phyloP scores from a whole-genome alignment of 1,139 yeast genomes.

The Wickerhamomyces sp. region DNA sequence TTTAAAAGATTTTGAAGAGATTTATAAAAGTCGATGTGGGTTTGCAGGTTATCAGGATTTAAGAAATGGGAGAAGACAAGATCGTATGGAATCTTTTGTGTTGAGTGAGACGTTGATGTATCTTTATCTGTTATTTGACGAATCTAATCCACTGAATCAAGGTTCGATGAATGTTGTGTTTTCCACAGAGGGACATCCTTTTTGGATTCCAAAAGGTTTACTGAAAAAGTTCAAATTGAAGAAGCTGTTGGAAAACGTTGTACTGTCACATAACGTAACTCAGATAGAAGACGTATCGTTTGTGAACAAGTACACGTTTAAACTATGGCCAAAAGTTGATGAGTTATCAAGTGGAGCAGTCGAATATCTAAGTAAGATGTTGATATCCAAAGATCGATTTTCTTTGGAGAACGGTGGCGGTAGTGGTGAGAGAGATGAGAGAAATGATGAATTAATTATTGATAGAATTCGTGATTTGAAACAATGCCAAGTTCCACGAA shows the following conservation, averaged over 20 bases:
- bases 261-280: background rate
- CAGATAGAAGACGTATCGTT: background rate
- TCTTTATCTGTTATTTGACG: constrained; percentile 74
- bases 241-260: background rate
- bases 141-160: constrained; percentile 49
- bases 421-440: background rate
- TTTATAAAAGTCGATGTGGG: constrained; percentile 66
- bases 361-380: constrained; percentile 8
- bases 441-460: background rate
- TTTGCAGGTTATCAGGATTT: constrained; percentile 75
- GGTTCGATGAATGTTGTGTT: constrained; percentile 54
- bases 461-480: background rate
- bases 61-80: constrained; percentile 55
- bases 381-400: constrained; percentile 3
- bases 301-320: constrained; percentile 4
- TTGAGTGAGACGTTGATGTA: constrained; percentile 83
- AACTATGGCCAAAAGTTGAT: constrained; percentile 11
- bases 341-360: constrained; percentile 8
- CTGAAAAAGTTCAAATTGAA: constrained; percentile 18
- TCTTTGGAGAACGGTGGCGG: background rate
- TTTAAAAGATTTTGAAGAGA: constrained; percentile 46
- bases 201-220: constrained; percentile 49
- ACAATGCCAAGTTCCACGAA: constrained; percentile 6
- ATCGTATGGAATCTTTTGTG: constrained; percentile 90
- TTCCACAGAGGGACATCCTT: constrained; percentile 92